phyloP scores from a whole-genome alignment of 148 eudicot species.

The Oxyria digyna region DNA sequence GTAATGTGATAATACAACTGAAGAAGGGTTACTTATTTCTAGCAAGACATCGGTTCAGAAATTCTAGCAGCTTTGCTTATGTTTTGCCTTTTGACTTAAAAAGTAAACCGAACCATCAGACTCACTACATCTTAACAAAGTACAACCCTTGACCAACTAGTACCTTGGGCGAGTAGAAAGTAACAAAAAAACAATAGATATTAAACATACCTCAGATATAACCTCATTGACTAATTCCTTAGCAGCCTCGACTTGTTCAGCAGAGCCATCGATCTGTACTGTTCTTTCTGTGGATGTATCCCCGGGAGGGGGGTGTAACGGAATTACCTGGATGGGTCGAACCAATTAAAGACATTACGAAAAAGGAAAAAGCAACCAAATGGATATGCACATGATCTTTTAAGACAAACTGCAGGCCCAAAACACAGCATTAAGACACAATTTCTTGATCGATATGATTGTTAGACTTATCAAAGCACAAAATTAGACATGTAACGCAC shows the following conservation, averaged over 20 bases:
- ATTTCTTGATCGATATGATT: neutral
- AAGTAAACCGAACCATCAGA: neutral
- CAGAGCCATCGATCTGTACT: conserved; percentile 83
- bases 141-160: neutral
- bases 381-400: neutral
- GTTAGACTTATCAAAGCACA: too few relatives aligned
- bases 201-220: conserved; percentile 66
- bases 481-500: neutral
- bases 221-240: conserved; percentile 87
- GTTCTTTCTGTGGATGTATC: conserved; percentile 78
- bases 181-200: conserved; percentile 11
- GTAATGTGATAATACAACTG: neutral
- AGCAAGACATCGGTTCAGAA: neutral
- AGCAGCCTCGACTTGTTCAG: conserved; percentile 84
- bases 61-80: neutral
- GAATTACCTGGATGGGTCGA: conserved; percentile 60
- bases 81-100: neutral
- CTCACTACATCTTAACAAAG: neutral
- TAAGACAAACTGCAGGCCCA: neutral
- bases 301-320: conserved; percentile 86
- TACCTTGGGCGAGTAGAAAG: neutral
- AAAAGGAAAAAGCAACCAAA: neutral
- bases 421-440: neutral
- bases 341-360: neutral
- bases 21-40: neutral